Evolutionary conservation across 495 filamentous ascomycete genomes (phyloP).

Genomic region (Neurospora discreta): DNA sequence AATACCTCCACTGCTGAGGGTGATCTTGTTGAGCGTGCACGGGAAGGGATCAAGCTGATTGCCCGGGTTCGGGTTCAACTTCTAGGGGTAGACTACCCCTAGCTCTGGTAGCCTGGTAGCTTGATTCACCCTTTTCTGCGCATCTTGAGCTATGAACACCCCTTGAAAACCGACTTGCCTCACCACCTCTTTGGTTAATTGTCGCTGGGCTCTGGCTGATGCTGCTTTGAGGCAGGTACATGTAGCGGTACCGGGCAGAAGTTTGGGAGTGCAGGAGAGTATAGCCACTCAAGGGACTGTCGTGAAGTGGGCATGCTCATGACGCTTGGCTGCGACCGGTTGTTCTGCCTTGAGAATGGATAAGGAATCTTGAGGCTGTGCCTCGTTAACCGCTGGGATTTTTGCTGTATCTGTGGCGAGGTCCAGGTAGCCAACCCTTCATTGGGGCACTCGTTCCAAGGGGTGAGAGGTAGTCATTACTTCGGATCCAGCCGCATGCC

Average conservation of each 20-base stretch:
- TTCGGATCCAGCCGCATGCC: background rate
- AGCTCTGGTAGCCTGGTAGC: background rate
- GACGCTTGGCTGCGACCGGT: background rate
- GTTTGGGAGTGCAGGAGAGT: background rate
- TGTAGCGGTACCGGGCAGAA: background rate
- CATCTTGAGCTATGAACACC: background rate
- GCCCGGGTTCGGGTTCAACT: background rate
- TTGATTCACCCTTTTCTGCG: background rate
- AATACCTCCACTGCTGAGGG: conserved; percentile 57
- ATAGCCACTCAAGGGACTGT: background rate
- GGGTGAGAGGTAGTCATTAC: background rate
- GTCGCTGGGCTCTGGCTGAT: background rate
- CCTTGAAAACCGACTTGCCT: background rate
- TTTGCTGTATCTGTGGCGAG: background rate
- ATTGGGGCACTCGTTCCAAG: background rate
- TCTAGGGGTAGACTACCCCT: background rate
- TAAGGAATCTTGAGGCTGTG: background rate
- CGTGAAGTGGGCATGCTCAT: background rate
- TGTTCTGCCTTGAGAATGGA: background rate
- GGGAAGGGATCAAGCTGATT: background rate
- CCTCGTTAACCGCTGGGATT: background rate
- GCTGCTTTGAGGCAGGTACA: background rate
- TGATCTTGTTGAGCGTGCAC: conserved; percentile 34
- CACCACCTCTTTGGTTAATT: background rate
- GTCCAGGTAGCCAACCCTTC: background rate